Evolutionary conservation across 768 basidiomycete genomes (phyloP), one percentile per base, ranked within the genome.

Genomic region (Tulasnella sp.): DNA sequence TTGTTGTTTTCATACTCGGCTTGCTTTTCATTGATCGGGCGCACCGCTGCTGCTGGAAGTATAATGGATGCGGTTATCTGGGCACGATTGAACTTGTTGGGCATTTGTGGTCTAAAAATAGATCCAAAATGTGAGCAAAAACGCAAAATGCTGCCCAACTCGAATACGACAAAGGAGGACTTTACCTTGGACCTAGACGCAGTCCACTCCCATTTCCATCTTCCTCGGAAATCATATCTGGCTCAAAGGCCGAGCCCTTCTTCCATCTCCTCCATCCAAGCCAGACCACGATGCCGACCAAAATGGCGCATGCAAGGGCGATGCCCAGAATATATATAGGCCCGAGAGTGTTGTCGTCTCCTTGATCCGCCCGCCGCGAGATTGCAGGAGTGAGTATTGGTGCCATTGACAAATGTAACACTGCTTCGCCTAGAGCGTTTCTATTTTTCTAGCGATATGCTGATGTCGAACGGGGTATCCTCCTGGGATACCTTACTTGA

Each of bases 321-420:
- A 73, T 73, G 39, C 72, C 72, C 31, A 73, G 37, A 25, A 73
- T 73, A n/a, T 73, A 73, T 45, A 73, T 37, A 4, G 72, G 72
- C 12, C 52, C 49, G 2, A 73, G 25, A 45, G 49, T 71, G 38
- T 15, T 71, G 38, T 38, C 69, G 38, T 71, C 69, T 39, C 38
- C 42, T 45, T 71, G 6, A 25, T 71, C 69, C 14, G n/a, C 38
- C 38, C 69, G 69, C 36, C 69, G 25, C 25, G 36, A 38, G 25
- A 39, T 39, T 36, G 31, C 36, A 36, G 36, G 36, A 39, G 37
- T 45, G 38, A 71, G 3, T 17, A 71, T 8, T 71, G 38, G 42
- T 45, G 69, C 42, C 69, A 45, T 71, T 15, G n/a, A 14, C 38
- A 19, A 39, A 36, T 71, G 42, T 39, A 39, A 31, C 37, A 36